Evolutionary conservation across 495 filamentous ascomycete genomes (phyloP), one percentile per base, ranked within the genome.

Genomic region (Penicillium bialowiezense): DNA sequence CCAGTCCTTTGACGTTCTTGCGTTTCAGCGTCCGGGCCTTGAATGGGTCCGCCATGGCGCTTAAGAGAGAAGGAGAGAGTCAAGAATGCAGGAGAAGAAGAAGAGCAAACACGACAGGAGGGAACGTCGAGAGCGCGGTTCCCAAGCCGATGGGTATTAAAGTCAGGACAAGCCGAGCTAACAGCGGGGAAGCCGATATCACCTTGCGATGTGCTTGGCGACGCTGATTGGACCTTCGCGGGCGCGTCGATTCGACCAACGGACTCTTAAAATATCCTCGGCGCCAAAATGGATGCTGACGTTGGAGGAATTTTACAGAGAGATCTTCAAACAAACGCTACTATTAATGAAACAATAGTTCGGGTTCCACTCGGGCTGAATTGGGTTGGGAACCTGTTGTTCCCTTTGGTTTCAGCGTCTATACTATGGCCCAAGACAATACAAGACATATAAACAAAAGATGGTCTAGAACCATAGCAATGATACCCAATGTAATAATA

Each of bases 1-100:
- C 89, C 14, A 98, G 84, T n/a, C 91, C 93, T 68, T 96, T 97
- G 67, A 91, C 82, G 65, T 97, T 98, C 80, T 97, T 96, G 73
- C 92, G 86, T 82, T 95, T 96, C 79, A 98, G 81, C 41, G 95
- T 91, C 73, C 88, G 86, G 61, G 86, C 82, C 60, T 91, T 86
- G 64, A 97, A 95, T 59, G 75, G 69, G 69, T 95, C 91, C 54
- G 87, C 77, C 90, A 95, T 96, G 73, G 61, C 58, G 45, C 37
- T 66, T 55, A 42, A 35, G 44, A 41, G 49, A 52, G 38, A 48
- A 34, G 29, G 48, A 52, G 29, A 38, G 18, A 50, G 46, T 41
- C 47, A 17, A 31, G 29, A 26, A 50, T 24, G 19, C 6, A n/a
- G n/a, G 15, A 48, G 44, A 19, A 43, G 33, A 26, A 35, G 18